Percentiles rank a stretch among this genome's conserved stretches.
phyloP scores from a whole-genome alignment of 148 eudicot genomes.

The Mesembryanthemum crystallinum region DNA sequence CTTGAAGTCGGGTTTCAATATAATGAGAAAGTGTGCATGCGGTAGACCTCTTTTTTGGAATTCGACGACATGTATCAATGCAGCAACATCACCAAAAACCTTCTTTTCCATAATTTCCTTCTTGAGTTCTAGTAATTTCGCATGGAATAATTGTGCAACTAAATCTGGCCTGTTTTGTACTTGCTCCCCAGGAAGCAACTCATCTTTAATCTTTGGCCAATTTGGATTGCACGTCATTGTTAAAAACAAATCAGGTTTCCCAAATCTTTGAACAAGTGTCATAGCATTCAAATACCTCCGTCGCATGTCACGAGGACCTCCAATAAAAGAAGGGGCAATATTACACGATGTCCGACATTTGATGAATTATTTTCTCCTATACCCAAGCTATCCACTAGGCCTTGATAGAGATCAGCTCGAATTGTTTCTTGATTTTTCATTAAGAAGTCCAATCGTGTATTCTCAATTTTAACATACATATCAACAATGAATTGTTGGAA shows the following conservation, averaged over 20 bases:
- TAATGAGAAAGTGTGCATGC: background rate
- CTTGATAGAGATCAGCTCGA: background rate
- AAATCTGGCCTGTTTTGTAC: background rate
- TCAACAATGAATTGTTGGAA: background rate
- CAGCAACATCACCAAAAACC: background rate
- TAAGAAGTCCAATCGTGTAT: background rate
- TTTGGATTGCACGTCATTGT: constrained; percentile 7
- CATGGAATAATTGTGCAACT: background rate
- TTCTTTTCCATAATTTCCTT: background rate
- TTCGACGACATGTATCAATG: background rate
- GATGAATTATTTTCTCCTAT: background rate
- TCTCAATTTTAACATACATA: constrained; percentile 1
- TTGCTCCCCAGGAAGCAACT: background rate
- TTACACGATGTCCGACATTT: background rate
- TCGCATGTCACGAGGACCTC: constrained; percentile 5
- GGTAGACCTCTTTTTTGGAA: constrained; percentile 13
- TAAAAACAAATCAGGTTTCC: background rate
- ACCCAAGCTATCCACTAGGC: background rate
- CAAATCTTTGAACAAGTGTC: background rate
- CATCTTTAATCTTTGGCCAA: background rate
- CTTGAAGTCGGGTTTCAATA: background rate
- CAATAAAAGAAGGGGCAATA: constrained; percentile 9
- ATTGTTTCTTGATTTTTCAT: background rate
- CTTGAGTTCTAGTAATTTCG: background rate
- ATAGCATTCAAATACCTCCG: constrained; percentile 3